Conservation (phyloP, 2,329 filamentous ascomycete genomes). For the Eurotiales sp. region DNA sequence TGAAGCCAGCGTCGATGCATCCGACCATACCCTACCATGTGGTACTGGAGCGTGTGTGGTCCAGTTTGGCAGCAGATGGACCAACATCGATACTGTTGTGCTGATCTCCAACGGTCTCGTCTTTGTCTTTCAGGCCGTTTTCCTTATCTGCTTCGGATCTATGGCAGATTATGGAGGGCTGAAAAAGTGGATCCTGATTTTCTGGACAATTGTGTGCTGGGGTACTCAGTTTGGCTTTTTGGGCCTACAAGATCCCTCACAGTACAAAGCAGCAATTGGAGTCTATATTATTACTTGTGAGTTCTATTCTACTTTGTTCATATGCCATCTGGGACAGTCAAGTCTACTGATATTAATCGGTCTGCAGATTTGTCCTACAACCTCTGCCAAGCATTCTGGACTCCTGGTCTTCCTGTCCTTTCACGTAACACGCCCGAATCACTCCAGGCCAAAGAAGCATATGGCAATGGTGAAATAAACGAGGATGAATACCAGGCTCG, state of each 20-base stretch:
- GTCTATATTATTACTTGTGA: background rate
- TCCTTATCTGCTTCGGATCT: slow-evolving; percentile 3
- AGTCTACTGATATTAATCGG: too few species aligned
- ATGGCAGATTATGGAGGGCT: slow-evolving; percentile 1
- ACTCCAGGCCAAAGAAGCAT: background rate
- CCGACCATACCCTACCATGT: background rate
- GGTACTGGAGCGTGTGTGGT: background rate
- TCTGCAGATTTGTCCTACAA: background rate
- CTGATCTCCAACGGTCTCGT: slow-evolving; percentile 2
- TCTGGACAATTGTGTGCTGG: slow-evolving; percentile 6
- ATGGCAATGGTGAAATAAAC: background rate
- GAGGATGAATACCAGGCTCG: slow-evolving; percentile 2
- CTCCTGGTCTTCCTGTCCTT: slow-evolving; percentile 3
- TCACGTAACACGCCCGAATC: background rate
- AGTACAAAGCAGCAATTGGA: slow-evolving; percentile 1
- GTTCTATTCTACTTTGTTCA: background rate
- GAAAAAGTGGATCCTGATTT: slow-evolving; percentile 1
- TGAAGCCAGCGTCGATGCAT: background rate
- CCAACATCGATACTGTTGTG: slow-evolving; percentile 4
- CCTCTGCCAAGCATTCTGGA: slow-evolving; percentile 6
- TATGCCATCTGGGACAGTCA: too few species aligned
- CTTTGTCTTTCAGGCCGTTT: slow-evolving; percentile 4
- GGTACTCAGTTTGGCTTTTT: slow-evolving; percentile 1
- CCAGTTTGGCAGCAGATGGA: slow-evolving; percentile 2
- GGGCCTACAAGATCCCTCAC: background rate